Evolutionary conservation across 148 eudicot species (phyloP).

Genomic region (Simmondsia chinensis): DNA sequence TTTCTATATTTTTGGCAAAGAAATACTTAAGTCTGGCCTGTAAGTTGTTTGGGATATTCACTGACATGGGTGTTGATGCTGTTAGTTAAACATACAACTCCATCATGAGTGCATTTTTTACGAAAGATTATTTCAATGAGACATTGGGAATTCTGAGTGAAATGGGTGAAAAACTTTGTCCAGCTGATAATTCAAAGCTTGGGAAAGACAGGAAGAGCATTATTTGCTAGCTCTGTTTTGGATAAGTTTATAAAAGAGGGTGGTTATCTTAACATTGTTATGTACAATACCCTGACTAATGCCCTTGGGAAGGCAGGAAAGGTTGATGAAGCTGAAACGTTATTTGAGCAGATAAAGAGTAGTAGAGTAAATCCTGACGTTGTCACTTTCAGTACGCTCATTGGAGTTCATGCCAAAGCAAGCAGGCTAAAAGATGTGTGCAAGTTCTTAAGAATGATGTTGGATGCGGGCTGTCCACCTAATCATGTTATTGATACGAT

Average conservation of each 20-base stretch:
- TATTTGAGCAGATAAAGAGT: conserved; percentile 59
- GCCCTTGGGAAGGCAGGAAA: conserved; percentile 80
- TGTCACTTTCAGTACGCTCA: conserved; percentile 72
- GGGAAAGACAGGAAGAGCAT: conserved; percentile 78
- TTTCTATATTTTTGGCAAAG: conserved; percentile 72
- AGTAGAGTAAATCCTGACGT: conserved; percentile 79
- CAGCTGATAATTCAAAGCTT: conserved; percentile 76
- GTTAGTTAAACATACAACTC: conserved; percentile 76
- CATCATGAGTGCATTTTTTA: conserved; percentile 79
- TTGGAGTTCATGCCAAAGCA: conserved; percentile 62
- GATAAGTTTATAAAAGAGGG: conserved; percentile 63
- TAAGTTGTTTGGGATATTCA: conserved; percentile 67
- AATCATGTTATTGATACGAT: conserved; percentile 77
- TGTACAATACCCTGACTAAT: conserved; percentile 85
- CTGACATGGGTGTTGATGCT: conserved; percentile 53
- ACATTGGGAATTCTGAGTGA: conserved; percentile 63
- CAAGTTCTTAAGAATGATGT: conserved; percentile 69
- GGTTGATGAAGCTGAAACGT: conserved; percentile 50
- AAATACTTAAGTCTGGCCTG: conserved; percentile 74
- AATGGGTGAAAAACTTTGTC: conserved; percentile 59
- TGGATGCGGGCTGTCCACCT: conserved; percentile 79
- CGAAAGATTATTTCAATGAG: conserved; percentile 69
- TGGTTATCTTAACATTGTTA: conserved; percentile 77
- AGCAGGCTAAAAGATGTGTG: conserved; percentile 64
- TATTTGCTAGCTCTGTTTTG: conserved; percentile 50